Evolutionary conservation across 495 filamentous ascomycete genomes (phyloP).

Genomic region (Pyrenopolyporus hunteri): DNA sequence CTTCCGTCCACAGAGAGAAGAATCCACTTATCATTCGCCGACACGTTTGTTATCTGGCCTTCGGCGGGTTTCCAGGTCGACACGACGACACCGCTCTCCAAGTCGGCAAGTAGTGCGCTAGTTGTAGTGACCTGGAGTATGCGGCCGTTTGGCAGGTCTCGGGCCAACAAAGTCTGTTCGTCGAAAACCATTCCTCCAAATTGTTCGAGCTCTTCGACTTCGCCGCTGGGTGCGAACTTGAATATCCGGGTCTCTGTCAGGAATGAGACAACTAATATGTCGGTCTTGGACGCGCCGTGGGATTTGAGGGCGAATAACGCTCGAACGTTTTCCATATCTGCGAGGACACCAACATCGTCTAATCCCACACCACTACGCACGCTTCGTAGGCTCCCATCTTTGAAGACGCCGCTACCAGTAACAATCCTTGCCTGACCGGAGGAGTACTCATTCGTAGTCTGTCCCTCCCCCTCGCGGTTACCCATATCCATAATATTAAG

Average conservation of each 20-base stretch:
- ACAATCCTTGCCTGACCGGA: constrained; percentile 95
- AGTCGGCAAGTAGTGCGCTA: constrained; percentile 66
- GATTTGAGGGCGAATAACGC: constrained; percentile 66
- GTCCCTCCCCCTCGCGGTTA: constrained; percentile 72
- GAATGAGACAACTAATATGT: constrained; percentile 81
- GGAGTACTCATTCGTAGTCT: constrained; percentile 82
- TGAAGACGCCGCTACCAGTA: constrained; percentile 84
- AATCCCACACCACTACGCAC: constrained; percentile 93
- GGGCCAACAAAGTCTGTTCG: constrained; percentile 74
- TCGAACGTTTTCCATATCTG: constrained; percentile 76
- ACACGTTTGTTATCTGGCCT: constrained; percentile 75
- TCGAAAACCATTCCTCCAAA: constrained; percentile 73
- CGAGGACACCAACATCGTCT: constrained; percentile 83
- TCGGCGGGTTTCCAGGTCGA: constrained; percentile 69
- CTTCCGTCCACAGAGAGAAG: constrained; percentile 77
- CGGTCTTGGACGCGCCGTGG: constrained; percentile 52
- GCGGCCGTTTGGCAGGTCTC: constrained; percentile 64
- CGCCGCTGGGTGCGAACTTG: constrained; percentile 72
- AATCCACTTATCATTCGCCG: constrained; percentile 69
- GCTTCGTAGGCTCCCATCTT: constrained; percentile 84
- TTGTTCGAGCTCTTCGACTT: constrained; percentile 81
- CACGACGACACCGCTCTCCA: constrained; percentile 69
- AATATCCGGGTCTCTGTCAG: constrained; percentile 86
- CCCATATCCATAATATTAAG: constrained; percentile 96
- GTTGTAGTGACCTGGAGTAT: constrained; percentile 80